Evolutionary conservation across 108 stramenopile genomes (phyloP), one percentile per base, ranked within the genome.

Genomic region (Nitzschia putrida): DNA sequence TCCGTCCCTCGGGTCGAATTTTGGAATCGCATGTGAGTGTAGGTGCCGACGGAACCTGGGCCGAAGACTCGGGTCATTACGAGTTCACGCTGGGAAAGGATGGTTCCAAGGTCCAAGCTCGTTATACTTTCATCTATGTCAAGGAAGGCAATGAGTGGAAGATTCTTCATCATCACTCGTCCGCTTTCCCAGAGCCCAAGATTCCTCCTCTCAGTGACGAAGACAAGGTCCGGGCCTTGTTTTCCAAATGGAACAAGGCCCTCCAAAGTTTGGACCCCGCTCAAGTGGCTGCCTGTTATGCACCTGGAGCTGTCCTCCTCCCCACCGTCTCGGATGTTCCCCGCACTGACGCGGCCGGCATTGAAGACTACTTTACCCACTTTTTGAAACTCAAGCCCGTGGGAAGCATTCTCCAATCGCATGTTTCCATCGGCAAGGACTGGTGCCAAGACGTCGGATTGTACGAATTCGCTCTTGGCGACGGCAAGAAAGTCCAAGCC

Each of bases 101-200:
- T 37, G 84, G 80, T 2, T 52, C 61, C 58, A 78, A 74, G 72
- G 78, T 85, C 61, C 72, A 77, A 63, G 84, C 75, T 23, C 78
- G 83, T 50, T 87, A 83, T 66, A 66, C 78, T 20, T 87, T 82
- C 51, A 67, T 83, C 24, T 87, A 87, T 57, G 80, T 81, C 44
- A 73, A 72, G 54, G 86, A 87, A 63, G 83, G 79, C 43, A 79
- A 72, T 34, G 79, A 84, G 54, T 87, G 86, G 86, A 86, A 83
- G 80, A 86, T 86, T 61, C 69, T 78, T 53, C 85, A 87, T 52
- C 85, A 87, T 54, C 85, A 87, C 44, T 83, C 82, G 41, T 83
- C 82, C 14, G 80, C 81, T 60, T 84, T 87, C 83, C 85, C 85
- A 20, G 85, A 87, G 29, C 40, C 57, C 8, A 40, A 29, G 22